These are phyloP conservation scores for Pythium vanterpoolii DNA, from an alignment of 352 stramenopile genomes.

Conservation along the genomic window DNA sequence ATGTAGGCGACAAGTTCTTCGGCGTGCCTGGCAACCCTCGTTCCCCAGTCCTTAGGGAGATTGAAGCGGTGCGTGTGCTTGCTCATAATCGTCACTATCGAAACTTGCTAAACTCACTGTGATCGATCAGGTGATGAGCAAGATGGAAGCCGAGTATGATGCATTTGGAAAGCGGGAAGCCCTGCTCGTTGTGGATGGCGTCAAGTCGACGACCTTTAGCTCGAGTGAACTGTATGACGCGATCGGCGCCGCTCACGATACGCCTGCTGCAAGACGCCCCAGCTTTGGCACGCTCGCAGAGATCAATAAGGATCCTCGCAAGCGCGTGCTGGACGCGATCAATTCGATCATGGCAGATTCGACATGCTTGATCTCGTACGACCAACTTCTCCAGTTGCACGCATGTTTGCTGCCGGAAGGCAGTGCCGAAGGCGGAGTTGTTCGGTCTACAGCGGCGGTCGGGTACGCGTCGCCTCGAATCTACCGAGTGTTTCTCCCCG, in stretches of 20 bases:
- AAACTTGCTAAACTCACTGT: neutral
- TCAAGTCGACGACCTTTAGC: constrained; percentile 39
- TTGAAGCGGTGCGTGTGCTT: constrained; percentile 37
- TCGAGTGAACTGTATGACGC: constrained; percentile 76
- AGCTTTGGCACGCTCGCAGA: constrained; percentile 3
- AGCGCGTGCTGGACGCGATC: constrained; percentile 51
- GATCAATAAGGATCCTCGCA: constrained; percentile 24
- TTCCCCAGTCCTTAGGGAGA: constrained; percentile 60
- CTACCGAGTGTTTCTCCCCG: constrained; percentile 77
- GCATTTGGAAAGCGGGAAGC: constrained; percentile 40
- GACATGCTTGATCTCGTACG: constrained; percentile 43
- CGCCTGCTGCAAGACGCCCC: constrained; percentile 12
- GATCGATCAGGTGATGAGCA: constrained; percentile 33
- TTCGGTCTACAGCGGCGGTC: constrained; percentile 57
- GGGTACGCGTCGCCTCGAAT: constrained; percentile 75
- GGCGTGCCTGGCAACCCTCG: constrained; percentile 41
- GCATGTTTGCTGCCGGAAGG: constrained; percentile 42
- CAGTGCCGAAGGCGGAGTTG: constrained; percentile 42
- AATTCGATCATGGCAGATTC: constrained; percentile 64
- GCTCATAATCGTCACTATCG: neutral
- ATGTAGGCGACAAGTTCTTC: constrained; percentile 44
- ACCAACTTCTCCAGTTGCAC: constrained; percentile 63
- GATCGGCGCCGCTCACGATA: constrained; percentile 59
- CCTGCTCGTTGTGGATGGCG: constrained; percentile 36
- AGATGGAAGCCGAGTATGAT: constrained; percentile 58